Base-by-base conservation (phyloP, 176 grass and related monocot species). In the Carex kokanica region DNA sequence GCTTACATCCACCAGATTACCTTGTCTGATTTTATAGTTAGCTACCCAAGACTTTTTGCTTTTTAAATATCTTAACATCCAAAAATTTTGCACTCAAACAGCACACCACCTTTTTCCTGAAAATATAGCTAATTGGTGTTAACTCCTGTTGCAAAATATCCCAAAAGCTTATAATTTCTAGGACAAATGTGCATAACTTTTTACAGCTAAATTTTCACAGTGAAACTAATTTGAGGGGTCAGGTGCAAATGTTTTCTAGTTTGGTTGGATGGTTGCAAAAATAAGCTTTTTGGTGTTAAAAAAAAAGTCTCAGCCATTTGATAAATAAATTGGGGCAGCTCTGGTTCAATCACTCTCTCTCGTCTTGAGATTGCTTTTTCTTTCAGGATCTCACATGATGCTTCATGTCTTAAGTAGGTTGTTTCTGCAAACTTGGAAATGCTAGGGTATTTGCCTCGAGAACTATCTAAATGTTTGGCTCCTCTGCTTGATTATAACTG, bases 381-480 rank as follows among this genome's bases (percentile, higher is more conserved):
- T 74, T 75, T 75, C 23, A 53, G 72, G 47, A 52, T 52, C 43
- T 54, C 47, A 16, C 23, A 29, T 75, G 14, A 31, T 54, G 43
- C 72, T 75, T 75, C 13, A 31, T 75, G 40, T 75, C 72, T 75
- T 53, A 75, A 54, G 56, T 82, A 98, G 95, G 92, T 93, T 25
- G 82, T 93, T 88, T 90, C 79, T 90, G 72, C 84, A 80, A 90
- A 32, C 23, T 91, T 73, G 85, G 89, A 91, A 83, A 88, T 83
- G 43, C 89, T 98, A 85, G 95, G 95, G 74, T 98, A 98, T 73
- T 84, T 98, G 74, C 90, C 92, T 87, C 88, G 89, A 59, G 92
- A 98, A 55, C 62, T 94, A 24, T 89, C 92, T 79, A 93, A 91
- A 85, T 73, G 85, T 91, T 81, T 98, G 86, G 83, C 92, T 87